phyloP scores from a whole-genome alignment of 306 rosid genomes.

The Corylus americana region DNA sequence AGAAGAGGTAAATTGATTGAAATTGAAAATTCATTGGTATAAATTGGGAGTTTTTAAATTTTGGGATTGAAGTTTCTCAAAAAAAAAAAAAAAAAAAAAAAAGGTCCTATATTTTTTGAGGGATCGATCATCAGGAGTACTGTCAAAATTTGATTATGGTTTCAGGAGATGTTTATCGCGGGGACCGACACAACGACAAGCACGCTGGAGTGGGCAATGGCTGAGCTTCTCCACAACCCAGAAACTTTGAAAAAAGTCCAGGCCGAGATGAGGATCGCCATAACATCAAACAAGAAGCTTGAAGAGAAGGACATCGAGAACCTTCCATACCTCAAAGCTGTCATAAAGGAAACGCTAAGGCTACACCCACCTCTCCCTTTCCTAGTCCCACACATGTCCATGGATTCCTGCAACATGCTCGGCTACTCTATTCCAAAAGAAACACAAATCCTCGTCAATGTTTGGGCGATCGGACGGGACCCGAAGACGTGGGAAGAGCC shows the following conservation, averaged over 20 bases:
- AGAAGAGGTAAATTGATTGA: no score
- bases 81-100: no score
- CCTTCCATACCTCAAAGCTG: constrained; percentile 73
- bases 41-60: no score
- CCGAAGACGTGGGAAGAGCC: constrained; percentile 71
- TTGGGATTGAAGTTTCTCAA: no score
- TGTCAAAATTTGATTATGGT: neutral
- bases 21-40: no score
- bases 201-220: constrained; percentile 88
- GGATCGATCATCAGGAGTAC: no score
- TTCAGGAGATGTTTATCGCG: constrained; percentile 85
- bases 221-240: constrained; percentile 81
- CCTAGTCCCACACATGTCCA: constrained; percentile 87
- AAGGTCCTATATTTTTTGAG: no score
- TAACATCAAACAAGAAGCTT: constrained; percentile 39
- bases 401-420: constrained; percentile 52
- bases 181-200: constrained; percentile 92
- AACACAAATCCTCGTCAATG: constrained; percentile 76
- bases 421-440: constrained; percentile 69
- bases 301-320: constrained; percentile 67
- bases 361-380: constrained; percentile 97
- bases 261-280: constrained; percentile 54
- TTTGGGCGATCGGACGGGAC: constrained; percentile 95
- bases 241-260: constrained; percentile 55
- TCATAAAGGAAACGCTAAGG: constrained; percentile 79